Conservation (phyloP, 2,329 filamentous ascomycete genomes). For the Phialophora tarda region DNA sequence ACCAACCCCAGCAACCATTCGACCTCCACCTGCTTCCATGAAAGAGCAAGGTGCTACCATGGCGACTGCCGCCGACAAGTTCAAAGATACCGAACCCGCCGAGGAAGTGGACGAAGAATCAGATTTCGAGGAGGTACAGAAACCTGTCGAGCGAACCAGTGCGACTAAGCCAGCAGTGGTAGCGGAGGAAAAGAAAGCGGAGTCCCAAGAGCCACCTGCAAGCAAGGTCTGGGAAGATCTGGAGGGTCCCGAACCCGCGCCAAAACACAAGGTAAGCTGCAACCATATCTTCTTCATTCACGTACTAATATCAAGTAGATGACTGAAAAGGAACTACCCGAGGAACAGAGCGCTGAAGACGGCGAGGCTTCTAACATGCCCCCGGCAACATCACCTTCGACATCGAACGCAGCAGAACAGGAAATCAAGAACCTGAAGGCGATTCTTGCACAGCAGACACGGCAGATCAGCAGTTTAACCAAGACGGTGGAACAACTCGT, state of each 20-base stretch:
- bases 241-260: constrained; percentile 21
- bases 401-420: constrained; percentile 30
- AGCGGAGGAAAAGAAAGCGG: constrained; percentile 28
- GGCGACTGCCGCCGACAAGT: constrained; percentile 82
- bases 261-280: constrained; percentile 23
- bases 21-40: constrained; percentile 69
- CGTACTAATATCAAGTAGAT: constrained; percentile 20
- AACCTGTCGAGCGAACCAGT: constrained; percentile 63
- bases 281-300: not conserved
- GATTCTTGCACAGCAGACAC: constrained; percentile 40
- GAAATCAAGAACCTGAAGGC: constrained; percentile 41
- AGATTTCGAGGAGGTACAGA: constrained; percentile 84
- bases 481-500: constrained; percentile 39
- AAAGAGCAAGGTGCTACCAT: constrained; percentile 88
- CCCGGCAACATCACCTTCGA: not conserved
- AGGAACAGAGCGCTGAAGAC: constrained; percentile 18
- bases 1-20: constrained; percentile 45
- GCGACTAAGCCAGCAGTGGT: constrained; percentile 32
- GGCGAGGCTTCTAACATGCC: constrained; percentile 15
- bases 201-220: constrained; percentile 22
- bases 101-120: constrained; percentile 72
- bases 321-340: constrained; percentile 21
- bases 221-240: constrained; percentile 28
- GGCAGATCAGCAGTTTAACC: constrained; percentile 37
- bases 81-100: constrained; percentile 72